Evolutionary conservation across 139 green algal species (phyloP).

Genomic region (Chlorella sp.): DNA sequence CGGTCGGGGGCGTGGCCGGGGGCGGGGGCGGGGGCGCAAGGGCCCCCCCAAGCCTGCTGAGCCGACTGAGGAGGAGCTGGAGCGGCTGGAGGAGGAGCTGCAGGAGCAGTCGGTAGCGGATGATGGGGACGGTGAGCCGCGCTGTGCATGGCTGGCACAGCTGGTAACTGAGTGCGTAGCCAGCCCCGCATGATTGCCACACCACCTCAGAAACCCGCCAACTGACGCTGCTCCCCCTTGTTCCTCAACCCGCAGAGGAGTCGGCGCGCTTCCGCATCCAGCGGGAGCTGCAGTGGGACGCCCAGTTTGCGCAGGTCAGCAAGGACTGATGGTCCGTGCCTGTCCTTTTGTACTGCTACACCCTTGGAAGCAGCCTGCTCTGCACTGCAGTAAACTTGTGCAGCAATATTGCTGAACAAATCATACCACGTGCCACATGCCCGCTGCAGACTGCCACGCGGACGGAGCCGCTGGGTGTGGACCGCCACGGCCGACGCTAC

Average conservation of each 20-base stretch:
- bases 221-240: background rate
- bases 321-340: background rate
- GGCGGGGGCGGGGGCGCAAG: background rate
- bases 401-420: too few species aligned
- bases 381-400: background rate
- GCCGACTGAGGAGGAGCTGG: conserved; percentile 29
- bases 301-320: conserved; percentile 37
- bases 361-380: background rate
- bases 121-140: conserved; percentile 10
- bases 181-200: too few species aligned
- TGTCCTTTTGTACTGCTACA: background rate
- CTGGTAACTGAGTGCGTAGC: too few species aligned
- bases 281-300: conserved; percentile 57
- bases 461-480: conserved; percentile 63
- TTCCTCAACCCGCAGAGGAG: conserved; percentile 10
- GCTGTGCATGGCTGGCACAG: too few species aligned
- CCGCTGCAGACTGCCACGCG: conserved; percentile 45
- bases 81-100: conserved; percentile 38
- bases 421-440: background rate
- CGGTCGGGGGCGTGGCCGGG: background rate
- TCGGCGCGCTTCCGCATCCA: conserved; percentile 7
- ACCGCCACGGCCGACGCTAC: conserved; percentile 73
- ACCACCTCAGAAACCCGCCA: too few species aligned
- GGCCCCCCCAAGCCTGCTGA: background rate
- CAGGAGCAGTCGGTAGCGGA: conserved; percentile 33